A percentile compares a stretch with the other conserved stretches of the same genome.
phyloP scores from a whole-genome alignment of 257 asterid species.

The Fraxinus americana region DNA sequence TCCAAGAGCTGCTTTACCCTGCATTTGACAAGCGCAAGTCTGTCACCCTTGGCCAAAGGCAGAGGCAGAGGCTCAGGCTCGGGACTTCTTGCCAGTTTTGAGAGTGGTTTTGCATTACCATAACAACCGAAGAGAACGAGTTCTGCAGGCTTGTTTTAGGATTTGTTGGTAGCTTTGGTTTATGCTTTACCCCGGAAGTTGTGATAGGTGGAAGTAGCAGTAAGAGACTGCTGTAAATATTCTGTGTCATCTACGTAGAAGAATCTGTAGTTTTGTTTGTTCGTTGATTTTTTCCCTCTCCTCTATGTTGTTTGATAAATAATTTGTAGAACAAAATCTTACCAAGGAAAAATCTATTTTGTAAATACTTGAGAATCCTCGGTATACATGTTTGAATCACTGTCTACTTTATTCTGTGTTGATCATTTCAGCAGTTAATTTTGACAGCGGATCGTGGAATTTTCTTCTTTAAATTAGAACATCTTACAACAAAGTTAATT shows the following conservation, averaged over 20 bases:
- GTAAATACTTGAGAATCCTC: conserved; percentile 30
- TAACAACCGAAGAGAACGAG: conserved; percentile 39
- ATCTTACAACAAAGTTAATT: too few relatives aligned
- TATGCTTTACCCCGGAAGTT: conserved; percentile 28
- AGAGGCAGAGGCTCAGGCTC: conserved; percentile 95
- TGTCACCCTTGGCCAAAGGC: conserved; percentile 60
- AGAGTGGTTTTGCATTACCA: conserved; percentile 37
- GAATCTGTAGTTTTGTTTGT: conserved; percentile 34
- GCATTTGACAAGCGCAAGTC: conserved; percentile 73
- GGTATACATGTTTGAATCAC: conserved; percentile 9
- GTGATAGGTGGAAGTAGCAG: conserved; percentile 32
- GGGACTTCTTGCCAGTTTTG: conserved; percentile 99
- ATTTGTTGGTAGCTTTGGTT: conserved; percentile 43
- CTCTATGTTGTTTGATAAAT: conserved; percentile 66
- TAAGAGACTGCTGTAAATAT: conserved; percentile 57
- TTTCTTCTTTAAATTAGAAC: background rate
- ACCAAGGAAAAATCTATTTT: conserved; percentile 29
- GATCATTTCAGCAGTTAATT: background rate
- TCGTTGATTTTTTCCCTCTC: conserved; percentile 30
- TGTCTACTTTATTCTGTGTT: background rate
- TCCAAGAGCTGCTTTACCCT: conserved; percentile 72
- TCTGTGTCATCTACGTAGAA: conserved; percentile 43
- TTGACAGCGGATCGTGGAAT: background rate
- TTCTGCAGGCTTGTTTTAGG: conserved; percentile 40
- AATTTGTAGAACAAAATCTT: conserved; percentile 45